Conservation (phyloP, 805 yeast genomes). For the Clavispora fructus region DNA sequence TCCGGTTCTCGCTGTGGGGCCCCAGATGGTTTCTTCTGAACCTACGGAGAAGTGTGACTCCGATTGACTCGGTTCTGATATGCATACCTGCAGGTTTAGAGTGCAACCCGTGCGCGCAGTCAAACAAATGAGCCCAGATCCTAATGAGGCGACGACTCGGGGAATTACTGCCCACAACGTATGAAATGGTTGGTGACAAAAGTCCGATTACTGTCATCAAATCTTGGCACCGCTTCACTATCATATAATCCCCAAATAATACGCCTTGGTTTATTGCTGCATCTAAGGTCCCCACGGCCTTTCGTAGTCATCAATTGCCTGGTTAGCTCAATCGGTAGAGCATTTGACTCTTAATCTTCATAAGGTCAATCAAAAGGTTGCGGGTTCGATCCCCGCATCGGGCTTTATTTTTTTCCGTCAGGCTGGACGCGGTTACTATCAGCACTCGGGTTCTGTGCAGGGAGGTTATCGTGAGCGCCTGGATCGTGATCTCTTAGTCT, state of each 20-base stretch:
- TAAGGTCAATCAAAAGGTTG: constrained; percentile 13
- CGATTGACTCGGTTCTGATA: not conserved
- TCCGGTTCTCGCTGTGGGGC: not conserved
- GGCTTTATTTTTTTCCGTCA: constrained; percentile 5
- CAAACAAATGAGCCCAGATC: too few relatives aligned
- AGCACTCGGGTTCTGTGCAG: not conserved
- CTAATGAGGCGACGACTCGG: too few relatives aligned
- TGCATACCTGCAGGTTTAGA: not conserved
- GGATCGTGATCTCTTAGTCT: not conserved
- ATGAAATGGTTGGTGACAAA: too few relatives aligned
- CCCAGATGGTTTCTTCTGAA: not conserved
- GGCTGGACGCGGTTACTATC: not conserved
- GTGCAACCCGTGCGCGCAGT: not conserved
- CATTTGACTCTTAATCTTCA: constrained; percentile 10
- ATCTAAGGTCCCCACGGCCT: too few relatives aligned
- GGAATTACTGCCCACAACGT: too few relatives aligned
- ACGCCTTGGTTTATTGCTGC: too few relatives aligned
- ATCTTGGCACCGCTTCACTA: too few relatives aligned
- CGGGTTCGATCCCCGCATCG: constrained; percentile 14
- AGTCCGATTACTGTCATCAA: too few relatives aligned
- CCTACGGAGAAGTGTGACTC: not conserved
- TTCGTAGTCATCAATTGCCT: too few relatives aligned
- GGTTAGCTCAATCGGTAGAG: constrained; percentile 14
- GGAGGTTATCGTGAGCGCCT: not conserved
- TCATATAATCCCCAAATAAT: too few relatives aligned